phyloP scores from a whole-genome alignment of 2,329 filamentous ascomycete species.

The Diaporthe sp. region DNA sequence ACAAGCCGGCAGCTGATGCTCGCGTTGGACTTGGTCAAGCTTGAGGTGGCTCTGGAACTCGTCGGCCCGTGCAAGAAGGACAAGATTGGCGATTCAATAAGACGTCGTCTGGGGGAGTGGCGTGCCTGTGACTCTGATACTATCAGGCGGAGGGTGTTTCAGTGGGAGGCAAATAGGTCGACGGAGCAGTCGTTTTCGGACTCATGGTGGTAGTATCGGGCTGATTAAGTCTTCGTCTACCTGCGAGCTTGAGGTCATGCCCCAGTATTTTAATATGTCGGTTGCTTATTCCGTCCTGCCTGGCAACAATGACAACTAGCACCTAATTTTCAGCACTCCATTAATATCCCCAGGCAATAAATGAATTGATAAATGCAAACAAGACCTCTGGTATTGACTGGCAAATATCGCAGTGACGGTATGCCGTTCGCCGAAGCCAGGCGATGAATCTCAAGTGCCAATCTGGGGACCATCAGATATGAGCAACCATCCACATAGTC shows the following conservation, averaged over 20 bases:
- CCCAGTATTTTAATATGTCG: background rate
- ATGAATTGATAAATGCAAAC: no score
- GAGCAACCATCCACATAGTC: no score
- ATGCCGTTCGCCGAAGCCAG: background rate
- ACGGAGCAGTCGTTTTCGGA: no score
- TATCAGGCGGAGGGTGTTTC: conserved; percentile 23
- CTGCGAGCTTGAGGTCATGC: background rate
- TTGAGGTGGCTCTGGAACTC: conserved; percentile 25
- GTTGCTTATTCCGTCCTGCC: background rate
- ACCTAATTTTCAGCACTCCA: no score
- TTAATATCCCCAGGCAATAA: no score
- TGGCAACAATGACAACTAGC: no score
- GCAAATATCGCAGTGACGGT: background rate
- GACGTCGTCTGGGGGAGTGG: conserved; percentile 17
- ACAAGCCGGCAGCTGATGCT: background rate
- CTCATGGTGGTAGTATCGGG: no score
- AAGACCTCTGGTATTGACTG: background rate
- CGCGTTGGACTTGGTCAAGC: conserved; percentile 19
- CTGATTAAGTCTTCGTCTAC: background rate
- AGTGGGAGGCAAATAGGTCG: background rate
- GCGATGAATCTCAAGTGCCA: background rate
- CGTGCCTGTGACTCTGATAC: background rate
- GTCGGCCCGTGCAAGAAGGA: background rate
- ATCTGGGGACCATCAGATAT: background rate
- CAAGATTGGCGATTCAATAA: background rate